Evolutionary conservation across 2,329 filamentous ascomycete species (phyloP).

Genomic region (Pezicula neosporulosa): DNA sequence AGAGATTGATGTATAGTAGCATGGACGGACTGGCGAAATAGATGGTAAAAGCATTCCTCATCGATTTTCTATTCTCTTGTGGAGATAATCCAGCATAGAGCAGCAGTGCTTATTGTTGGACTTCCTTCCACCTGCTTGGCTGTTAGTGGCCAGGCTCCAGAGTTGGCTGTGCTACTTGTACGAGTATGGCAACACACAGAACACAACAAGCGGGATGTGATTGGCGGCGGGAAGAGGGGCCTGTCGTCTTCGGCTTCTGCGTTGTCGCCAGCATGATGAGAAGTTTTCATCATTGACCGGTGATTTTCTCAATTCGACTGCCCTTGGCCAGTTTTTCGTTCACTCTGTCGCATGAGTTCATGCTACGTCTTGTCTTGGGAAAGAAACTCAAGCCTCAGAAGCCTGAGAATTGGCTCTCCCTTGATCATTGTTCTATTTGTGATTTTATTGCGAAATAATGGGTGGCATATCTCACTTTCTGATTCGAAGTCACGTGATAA

Average conservation of each 20-base stretch:
- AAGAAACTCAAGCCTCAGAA: too few relatives aligned
- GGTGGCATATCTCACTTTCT: too few relatives aligned
- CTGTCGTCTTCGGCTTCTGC: constrained; percentile 3
- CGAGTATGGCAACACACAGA: constrained; percentile 14
- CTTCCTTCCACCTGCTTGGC: constrained; percentile 13
- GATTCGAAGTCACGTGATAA: too few relatives aligned
- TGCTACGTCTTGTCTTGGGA: background rate
- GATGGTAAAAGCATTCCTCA: constrained; percentile 17
- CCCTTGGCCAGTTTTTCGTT: background rate
- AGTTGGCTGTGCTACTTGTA: constrained; percentile 21
- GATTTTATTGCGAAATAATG: too few relatives aligned
- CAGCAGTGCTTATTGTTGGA: constrained; percentile 14
- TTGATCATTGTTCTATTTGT: too few relatives aligned
- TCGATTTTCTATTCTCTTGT: constrained; percentile 1
- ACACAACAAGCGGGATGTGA: constrained; percentile 9
- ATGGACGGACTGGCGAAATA: constrained; percentile 22
- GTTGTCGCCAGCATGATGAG: constrained; percentile 1
- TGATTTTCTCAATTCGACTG: too few relatives aligned
- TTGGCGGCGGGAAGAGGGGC: constrained; percentile 16
- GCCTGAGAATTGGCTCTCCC: too few relatives aligned
- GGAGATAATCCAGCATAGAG: background rate
- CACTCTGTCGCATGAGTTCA: background rate
- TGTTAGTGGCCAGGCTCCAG: constrained; percentile 13
- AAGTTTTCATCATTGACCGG: background rate
- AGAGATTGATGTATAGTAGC: constrained; percentile 28